Percentiles rank a stretch among this genome's conserved stretches.
Conservation (phyloP, 441 rosid genomes). For the Erodium texanum region DNA sequence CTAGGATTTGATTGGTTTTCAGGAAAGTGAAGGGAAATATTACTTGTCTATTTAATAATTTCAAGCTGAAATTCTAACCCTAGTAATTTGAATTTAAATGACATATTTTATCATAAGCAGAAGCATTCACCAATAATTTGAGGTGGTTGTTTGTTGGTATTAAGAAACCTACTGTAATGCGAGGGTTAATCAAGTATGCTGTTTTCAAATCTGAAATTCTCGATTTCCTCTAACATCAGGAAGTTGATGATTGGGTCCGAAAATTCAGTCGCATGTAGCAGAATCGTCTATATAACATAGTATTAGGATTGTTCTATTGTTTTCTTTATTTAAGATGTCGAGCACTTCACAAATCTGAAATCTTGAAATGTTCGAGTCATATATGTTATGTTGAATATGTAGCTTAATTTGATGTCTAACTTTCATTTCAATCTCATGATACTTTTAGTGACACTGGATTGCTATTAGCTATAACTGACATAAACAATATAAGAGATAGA, state of each 20-base stretch:
- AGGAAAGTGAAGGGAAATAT: not conserved
- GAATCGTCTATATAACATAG: not conserved
- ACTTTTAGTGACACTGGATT: too few species aligned
- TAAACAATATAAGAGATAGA: too few species aligned
- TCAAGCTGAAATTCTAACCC: too few species aligned
- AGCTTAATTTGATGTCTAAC: not conserved
- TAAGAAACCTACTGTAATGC: not conserved
- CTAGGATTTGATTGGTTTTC: not conserved
- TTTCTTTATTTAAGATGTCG: not conserved
- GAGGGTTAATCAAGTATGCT: not conserved
- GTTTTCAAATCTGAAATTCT: not conserved
- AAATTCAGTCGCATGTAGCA: not conserved
- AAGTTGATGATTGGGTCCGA: not conserved
- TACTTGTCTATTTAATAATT: not conserved
- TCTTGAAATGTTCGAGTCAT: not conserved
- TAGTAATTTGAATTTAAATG: not conserved
- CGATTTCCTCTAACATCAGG: not conserved
- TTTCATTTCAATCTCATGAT: not conserved
- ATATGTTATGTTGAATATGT: not conserved
- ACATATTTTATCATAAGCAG: not conserved
- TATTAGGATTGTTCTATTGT: not conserved
- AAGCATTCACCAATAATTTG: not conserved
- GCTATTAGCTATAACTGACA: too few species aligned
- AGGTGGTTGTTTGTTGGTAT: too few species aligned
- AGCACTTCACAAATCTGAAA: not conserved